Evolutionary conservation across 164 flowering plant genomes (phyloP), one percentile per base, ranked within the genome.

Genomic region (Magnolia kwangsiensis): DNA sequence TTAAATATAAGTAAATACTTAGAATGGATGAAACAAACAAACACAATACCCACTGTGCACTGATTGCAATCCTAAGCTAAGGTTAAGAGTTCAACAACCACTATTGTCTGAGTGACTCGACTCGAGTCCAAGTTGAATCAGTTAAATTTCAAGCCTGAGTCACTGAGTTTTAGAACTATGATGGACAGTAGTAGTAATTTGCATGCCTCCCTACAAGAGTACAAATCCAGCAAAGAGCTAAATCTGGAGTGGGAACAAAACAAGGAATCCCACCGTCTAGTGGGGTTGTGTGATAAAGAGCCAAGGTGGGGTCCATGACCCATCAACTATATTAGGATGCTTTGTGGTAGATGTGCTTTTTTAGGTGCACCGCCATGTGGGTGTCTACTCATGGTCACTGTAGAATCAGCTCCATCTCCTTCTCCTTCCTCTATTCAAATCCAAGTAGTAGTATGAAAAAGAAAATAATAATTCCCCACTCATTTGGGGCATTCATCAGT

Each of bases 401-500:
- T 7, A 14, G 72, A 63, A 37, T 5, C 8, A 45, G 59, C n/a
- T 19, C 27, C 27, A 24, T 24, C 27, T 24, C 27, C 27, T 24
- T 1, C n/a, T 49, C 50, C 63, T 67, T 67, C 64, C 63, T 77
- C 77, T 67, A 61, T 76, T 66, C 75, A 73, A 64, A 72, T 55
- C 61, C 75, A 10, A 51, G 19, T n/a, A 63, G 8, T 23, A 69
- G 10, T 24, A 23, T 8, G 11, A 72, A 49, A 65, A 75, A 74
- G 20, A 63, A 20, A 72, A 71, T 21, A 67, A 82, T 82, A 37
- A 77, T 82, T 72, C 58, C 69, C 78, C 74, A 82, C 82, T 82
- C 78, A 78, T 77, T 82, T 72, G 74, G 71, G 19, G 61, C 61
- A 55, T 55, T 59, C 7, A 27, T 50, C 58, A 31, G 51, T 73